Evolutionary conservation across 441 rosid genomes (phyloP).

Genomic region (Populus hybrid): DNA sequence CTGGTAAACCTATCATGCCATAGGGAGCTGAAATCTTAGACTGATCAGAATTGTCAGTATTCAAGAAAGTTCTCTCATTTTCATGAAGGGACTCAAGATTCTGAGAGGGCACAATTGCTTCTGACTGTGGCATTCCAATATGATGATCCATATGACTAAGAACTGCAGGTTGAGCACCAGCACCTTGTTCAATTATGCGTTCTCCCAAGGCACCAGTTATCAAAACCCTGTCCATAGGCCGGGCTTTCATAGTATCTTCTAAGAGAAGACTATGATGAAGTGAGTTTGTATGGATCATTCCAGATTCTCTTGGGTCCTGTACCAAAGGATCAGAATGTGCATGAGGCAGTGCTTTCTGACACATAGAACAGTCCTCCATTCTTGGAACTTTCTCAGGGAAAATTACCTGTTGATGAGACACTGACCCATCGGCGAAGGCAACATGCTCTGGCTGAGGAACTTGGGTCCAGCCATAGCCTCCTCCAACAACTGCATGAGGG

Average conservation of each 20-base stretch:
- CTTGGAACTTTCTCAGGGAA: slow-evolving; percentile 35
- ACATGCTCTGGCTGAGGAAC: slow-evolving; percentile 38
- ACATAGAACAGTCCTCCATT: slow-evolving; percentile 55
- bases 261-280: slow-evolving; percentile 42
- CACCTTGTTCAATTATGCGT: slow-evolving; percentile 35
- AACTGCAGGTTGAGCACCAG: slow-evolving; percentile 23
- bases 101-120: slow-evolving; percentile 28
- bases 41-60: slow-evolving; percentile 32
- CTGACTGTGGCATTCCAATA: slow-evolving; percentile 29
- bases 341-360: slow-evolving; percentile 70
- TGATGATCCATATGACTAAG: slow-evolving; percentile 34
- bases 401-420: slow-evolving; percentile 35
- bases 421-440: slow-evolving; percentile 43
- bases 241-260: slow-evolving; percentile 35
- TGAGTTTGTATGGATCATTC: slow-evolving; percentile 27
- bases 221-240: slow-evolving; percentile 27
- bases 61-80: slow-evolving; percentile 21
- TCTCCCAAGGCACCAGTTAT: slow-evolving; percentile 36
- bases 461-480: slow-evolving; percentile 50
- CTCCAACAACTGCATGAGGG: slow-evolving; percentile 37
- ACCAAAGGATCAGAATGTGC: slow-evolving; percentile 59
- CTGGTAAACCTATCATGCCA: slow-evolving; percentile 24
- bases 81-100: slow-evolving; percentile 31
- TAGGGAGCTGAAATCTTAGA: slow-evolving; percentile 24
- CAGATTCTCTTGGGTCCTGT: slow-evolving; percentile 34